Base-by-base conservation (phyloP, 2,329 filamentous ascomycete genomes). In the Byssothecium circinans region DNA sequence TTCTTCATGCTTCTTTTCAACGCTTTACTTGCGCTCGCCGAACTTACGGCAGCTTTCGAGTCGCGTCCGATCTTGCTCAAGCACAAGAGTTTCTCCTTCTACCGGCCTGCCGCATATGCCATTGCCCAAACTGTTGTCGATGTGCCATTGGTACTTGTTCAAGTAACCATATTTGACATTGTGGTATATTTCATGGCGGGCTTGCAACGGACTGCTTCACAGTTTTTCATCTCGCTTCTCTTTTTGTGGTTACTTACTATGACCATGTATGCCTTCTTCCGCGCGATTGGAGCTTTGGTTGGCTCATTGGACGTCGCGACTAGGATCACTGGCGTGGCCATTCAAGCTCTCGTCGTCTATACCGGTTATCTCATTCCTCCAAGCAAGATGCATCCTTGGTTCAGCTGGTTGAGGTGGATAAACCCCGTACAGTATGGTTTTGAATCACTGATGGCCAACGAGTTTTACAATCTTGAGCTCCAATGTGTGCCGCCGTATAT, bases 41-140 rank as follows among this genome's bases (percentile, higher is more conserved):
- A 87, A 58, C 74, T 84, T 33, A 82, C 83, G 0, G 69, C 82
- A 1, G 78, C 83, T 0, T 88, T 87, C 54, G 70, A 77, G 39
- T 79, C 78, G 18, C 80, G 84, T 36, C 84, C 84, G 0, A 86
- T 89, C 46, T 68, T 89, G 32, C 70, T 86, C 43, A 88, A 88
- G 64, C 85, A 88, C 67, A 87, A 87, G 61, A 82, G 78, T 19
- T 88, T 87, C 54, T 83, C 83, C 0, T 87, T 88, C 65, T 87
- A 87, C 53, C 81, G 80, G 3, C 83, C 82, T 2, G 74, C 81
- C 0, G 82, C 83, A 15, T 83, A 79, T 39, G 81, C 81, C 7
- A 69, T 83, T 12, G 80, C 81, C 0, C 80, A 83, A 50, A 81
- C 80, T 1, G 72, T 81, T 2, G 75, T 81, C 23, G 80, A 86